Base-by-base conservation (phyloP, 73 alveolate genomes). In the Paramecium sexaurelia region DNA sequence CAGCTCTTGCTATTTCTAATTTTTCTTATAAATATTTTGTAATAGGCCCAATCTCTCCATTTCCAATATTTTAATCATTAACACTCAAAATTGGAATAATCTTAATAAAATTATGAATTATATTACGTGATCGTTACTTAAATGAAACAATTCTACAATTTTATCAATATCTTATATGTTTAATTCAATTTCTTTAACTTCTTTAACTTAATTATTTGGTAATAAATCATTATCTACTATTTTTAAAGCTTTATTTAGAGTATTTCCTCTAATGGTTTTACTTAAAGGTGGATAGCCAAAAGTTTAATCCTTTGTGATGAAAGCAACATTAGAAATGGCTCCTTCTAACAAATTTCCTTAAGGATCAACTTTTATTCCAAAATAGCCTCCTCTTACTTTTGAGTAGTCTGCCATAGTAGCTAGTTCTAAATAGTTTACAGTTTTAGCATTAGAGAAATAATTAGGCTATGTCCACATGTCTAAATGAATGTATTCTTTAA, bases 351-450 rank as follows among this genome's bases (percentile, higher is more conserved):
- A 33, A 7, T 39, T 10, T 41, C 90, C 90, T 78, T 78, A 5
- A 13, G 68, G 40, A 40, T 78, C 90, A 19, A 40, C 55, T 22
- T 78, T 78, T 17, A 78, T 78, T 39, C 90, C 90, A 78, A 78
- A 78, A 45, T 78, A 78, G 9, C 90, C 90, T 78, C 90, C 90
- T 20, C 90, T 37, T 1, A 29, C 32, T 40, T 78, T 78, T 41
- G 90, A 78, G 22, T 78, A 78, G n/a, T 78, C 90, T 29, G 90
- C 68, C 90, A 78, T 78, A 9, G 75, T 41, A 7, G 90, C 90
- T 9, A 78, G 32, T 78, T 39, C 90, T 10, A 78, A 43, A 78
- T 78, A 78, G 17, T 78, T 78, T 9, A 78, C 90, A 3, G 90
- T 78, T 17, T 78, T 78, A 20, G 90, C 90, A 45, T 78, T 78